Conservation (phyloP, 495 filamentous ascomycete species). For the Neohortaea acidophila region DNA sequence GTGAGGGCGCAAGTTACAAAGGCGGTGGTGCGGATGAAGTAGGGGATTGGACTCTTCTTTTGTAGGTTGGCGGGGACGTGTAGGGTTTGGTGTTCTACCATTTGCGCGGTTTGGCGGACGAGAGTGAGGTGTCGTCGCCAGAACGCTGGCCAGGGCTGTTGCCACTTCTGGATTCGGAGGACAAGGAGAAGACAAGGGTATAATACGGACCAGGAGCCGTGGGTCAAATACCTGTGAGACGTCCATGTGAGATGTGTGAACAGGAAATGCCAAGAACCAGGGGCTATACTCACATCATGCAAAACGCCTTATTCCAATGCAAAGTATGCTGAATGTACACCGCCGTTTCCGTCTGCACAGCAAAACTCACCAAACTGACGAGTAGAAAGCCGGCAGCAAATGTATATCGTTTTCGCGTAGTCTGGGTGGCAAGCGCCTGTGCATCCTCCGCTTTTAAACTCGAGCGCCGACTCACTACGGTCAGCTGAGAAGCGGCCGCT, state of each 20-base stretch:
- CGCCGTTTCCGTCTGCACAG: conserved; percentile 84
- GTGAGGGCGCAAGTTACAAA: conserved; percentile 78
- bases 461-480: conserved; percentile 31
- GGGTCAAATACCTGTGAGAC: conserved; percentile 61
- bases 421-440: conserved; percentile 38
- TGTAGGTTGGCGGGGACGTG: conserved; percentile 34
- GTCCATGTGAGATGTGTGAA: too few species aligned
- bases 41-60: conserved; percentile 47
- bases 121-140: conserved; percentile 66
- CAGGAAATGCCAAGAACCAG: too few species aligned
- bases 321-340: conserved; percentile 81
- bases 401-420: conserved; percentile 65
- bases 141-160: conserved; percentile 68
- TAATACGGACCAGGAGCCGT: conserved; percentile 79
- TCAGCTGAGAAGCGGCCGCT: conserved; percentile 16
- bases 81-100: conserved; percentile 60
- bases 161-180: conserved; percentile 54
- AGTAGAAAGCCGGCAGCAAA: conserved; percentile 71
- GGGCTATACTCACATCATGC: conserved; percentile 67
- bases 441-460: conserved; percentile 48
- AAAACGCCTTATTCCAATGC: conserved; percentile 90
- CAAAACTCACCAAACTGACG: conserved; percentile 66
- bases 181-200: conserved; percentile 76
- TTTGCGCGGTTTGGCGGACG: conserved; percentile 65
- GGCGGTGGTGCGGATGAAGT: conserved; percentile 62